Percentiles rank a stretch among this genome's conserved stretches.
Conservation (phyloP, 2,329 filamentous ascomycete genomes). For the Scedosporium apiospermum region DNA sequence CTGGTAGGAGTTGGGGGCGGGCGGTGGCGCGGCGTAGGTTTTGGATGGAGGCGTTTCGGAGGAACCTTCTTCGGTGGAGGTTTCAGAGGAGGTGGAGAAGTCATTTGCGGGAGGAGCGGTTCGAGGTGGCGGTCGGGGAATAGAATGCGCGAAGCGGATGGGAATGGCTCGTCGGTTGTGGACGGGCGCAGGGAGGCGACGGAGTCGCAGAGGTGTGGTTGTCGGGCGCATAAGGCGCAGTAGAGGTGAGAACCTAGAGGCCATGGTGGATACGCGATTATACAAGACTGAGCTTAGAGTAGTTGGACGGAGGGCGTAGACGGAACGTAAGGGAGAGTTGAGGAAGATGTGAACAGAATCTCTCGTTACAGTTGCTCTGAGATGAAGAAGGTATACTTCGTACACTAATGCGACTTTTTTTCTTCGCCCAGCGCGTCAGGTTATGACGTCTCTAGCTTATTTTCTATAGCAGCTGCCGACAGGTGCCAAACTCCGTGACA, state of each 20-base stretch:
- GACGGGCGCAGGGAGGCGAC: neutral
- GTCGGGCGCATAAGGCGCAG: constrained; percentile 5
- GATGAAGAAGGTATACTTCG: too few relatives aligned
- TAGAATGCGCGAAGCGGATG: constrained; percentile 1
- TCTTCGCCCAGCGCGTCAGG: too few relatives aligned
- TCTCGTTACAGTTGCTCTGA: too few relatives aligned
- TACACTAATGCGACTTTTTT: too few relatives aligned
- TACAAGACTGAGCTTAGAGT: neutral
- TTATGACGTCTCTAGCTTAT: too few relatives aligned
- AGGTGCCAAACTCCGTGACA: neutral
- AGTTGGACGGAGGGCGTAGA: neutral
- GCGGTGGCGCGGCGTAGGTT: constrained; percentile 20
- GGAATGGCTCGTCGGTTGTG: neutral
- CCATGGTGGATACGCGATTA: constrained; percentile 1
- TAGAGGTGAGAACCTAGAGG: constrained; percentile 3
- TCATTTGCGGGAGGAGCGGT: neutral
- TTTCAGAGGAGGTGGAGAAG: constrained; percentile 6
- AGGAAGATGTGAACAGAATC: too few relatives aligned
- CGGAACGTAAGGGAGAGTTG: neutral
- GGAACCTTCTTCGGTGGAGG: constrained; percentile 10
- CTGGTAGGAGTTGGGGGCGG: constrained; percentile 61
- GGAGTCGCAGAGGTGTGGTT: neutral
- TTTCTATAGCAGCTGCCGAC: neutral
- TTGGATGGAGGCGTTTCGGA: constrained; percentile 8
- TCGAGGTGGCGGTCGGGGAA: neutral